phyloP scores from a whole-genome alignment of 495 filamentous ascomycete species.

The Aspergillus conjunctus region DNA sequence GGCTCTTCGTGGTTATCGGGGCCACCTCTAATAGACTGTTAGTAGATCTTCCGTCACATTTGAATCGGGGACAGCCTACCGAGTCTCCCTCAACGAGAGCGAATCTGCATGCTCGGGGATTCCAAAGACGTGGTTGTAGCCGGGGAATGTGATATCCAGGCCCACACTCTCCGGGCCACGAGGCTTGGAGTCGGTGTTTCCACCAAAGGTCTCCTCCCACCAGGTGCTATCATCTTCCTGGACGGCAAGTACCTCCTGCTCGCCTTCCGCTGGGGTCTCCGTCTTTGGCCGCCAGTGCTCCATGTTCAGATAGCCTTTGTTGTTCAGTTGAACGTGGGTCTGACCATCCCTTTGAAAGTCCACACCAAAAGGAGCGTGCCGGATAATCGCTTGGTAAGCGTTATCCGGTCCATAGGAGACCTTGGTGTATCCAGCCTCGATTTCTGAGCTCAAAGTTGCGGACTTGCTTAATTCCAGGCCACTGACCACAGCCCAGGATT shows the following conservation, averaged over 20 bases:
- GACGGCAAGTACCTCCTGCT: slow-evolving; percentile 42
- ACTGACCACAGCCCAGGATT: slow-evolving; percentile 83
- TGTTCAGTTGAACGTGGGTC: slow-evolving; percentile 86
- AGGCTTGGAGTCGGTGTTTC: slow-evolving; percentile 91
- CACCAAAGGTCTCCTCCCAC: slow-evolving; percentile 97
- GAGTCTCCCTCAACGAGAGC: slow-evolving; percentile 83
- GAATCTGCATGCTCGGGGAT: slow-evolving; percentile 93
- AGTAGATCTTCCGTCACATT: background rate
- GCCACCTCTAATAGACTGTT: slow-evolving; percentile 59
- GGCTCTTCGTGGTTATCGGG: slow-evolving; percentile 83
- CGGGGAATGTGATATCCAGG: slow-evolving; percentile 87
- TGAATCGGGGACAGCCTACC: slow-evolving; percentile 40
- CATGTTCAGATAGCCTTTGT: slow-evolving; percentile 81
- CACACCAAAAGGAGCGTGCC: slow-evolving; percentile 77
- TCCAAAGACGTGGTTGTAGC: slow-evolving; percentile 90
- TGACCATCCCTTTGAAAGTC: slow-evolving; percentile 82
- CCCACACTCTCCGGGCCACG: slow-evolving; percentile 86
- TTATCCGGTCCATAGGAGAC: slow-evolving; percentile 79
- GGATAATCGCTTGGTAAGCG: slow-evolving; percentile 77
- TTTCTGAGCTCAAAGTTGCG: slow-evolving; percentile 59
- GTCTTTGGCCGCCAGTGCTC: slow-evolving; percentile 95
- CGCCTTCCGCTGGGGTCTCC: slow-evolving; percentile 59
- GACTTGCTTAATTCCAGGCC: slow-evolving; percentile 68
- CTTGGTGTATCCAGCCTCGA: slow-evolving; percentile 66
- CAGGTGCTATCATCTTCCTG: slow-evolving; percentile 79